Evolutionary conservation across 192 early-diverging fungal species (phyloP).

Genomic region (Rhizoclosmatium sp.): DNA sequence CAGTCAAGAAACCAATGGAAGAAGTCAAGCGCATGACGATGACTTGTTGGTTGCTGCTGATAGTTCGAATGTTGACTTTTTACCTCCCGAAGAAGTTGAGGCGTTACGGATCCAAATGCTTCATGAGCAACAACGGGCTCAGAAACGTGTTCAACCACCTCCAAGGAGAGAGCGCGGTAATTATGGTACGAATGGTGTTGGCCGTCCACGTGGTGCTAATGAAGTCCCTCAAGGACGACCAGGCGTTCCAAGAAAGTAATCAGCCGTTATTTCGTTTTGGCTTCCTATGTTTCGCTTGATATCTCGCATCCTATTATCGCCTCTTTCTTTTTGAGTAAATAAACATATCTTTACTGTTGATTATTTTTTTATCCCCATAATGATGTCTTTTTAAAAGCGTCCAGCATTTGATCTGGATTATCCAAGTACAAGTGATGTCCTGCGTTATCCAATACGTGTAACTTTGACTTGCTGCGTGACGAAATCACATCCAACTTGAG

Average conservation of each 20-base stretch:
- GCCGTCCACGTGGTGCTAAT: too few species aligned
- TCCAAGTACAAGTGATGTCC: slow-evolving; percentile 36
- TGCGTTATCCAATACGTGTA: slow-evolving; percentile 12
- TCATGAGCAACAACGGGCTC: neutral
- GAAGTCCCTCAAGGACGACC: too few species aligned
- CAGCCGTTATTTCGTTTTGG: too few species aligned
- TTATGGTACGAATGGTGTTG: too few species aligned
- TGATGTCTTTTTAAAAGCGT: neutral
- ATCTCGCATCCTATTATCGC: too few species aligned
- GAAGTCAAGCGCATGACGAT: neutral
- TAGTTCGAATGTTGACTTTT: slow-evolving; percentile 7
- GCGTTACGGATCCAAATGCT: slow-evolving; percentile 15
- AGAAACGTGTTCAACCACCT: too few species aligned
- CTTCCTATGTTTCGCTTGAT: too few species aligned
- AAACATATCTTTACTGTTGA: neutral
- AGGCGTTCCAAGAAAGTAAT: too few species aligned
- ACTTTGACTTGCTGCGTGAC: neutral
- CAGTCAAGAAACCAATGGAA: neutral
- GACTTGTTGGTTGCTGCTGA: neutral
- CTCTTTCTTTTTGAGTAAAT: too few species aligned
- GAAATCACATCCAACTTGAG: slow-evolving; percentile 16
- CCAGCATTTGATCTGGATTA: slow-evolving; percentile 21
- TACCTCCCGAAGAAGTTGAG: slow-evolving; percentile 36
- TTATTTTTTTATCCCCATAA: neutral
- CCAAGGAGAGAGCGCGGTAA: too few species aligned